A percentile compares a stretch with the other conserved stretches of the same genome.
These are phyloP conservation scores for Volvox africanus DNA, from an alignment of 139 green algal genomes.

Conservation along the genomic window DNA sequence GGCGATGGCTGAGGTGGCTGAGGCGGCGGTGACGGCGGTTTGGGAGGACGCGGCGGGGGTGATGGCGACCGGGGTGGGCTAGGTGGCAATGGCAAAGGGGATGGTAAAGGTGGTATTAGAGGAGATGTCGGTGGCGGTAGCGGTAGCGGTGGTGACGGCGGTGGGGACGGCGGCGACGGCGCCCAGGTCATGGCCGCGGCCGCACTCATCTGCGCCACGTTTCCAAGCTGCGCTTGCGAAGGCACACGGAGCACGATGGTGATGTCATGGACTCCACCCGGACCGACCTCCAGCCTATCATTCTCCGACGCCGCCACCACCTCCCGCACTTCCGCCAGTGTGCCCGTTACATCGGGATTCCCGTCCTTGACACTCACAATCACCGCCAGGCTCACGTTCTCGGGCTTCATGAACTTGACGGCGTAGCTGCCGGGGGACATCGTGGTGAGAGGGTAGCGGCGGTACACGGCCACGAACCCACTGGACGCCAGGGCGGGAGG, in stretches of 20 bases:
- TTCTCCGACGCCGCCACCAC: not conserved
- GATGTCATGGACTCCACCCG: not conserved
- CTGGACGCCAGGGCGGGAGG: not conserved
- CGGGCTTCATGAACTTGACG: not conserved
- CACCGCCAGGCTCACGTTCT: conserved; percentile 5
- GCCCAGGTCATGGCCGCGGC: not conserved
- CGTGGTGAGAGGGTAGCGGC: conserved; percentile 22
- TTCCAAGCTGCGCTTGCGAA: not conserved
- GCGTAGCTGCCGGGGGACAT: conserved; percentile 9
- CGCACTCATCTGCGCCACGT: not conserved
- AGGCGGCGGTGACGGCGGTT: not conserved
- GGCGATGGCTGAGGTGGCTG: not conserved
- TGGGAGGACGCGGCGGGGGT: not conserved
- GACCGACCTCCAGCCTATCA: not conserved
- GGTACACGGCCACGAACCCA: conserved; percentile 41
- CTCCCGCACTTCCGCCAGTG: not conserved
- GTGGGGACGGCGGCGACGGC: conserved; percentile 25
- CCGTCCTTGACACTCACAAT: not conserved
- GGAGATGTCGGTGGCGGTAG: not conserved
- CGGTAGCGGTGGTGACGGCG: conserved; percentile 3
- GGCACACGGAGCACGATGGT: conserved; percentile 19
- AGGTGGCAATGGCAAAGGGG: not conserved
- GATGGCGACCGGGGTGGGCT: not conserved
- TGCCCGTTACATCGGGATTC: conserved; percentile 30
- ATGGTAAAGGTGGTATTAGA: not conserved